Conservation (phyloP, 2,329 filamentous ascomycete genomes). For the Epichloe uncinata region DNA sequence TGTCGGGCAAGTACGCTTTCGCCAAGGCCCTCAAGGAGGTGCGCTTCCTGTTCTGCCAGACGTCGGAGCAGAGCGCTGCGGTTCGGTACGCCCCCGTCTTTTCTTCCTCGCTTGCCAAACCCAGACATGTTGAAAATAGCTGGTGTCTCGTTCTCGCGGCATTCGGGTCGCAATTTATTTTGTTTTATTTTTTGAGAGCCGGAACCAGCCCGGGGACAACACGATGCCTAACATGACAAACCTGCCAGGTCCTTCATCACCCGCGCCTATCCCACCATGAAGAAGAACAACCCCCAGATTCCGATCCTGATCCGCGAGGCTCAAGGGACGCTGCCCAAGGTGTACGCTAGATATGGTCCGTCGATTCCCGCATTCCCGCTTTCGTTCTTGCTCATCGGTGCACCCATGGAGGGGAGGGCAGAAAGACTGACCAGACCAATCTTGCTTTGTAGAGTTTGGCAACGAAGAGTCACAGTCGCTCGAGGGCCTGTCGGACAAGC, state of each 20-base stretch:
- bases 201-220: too few species aligned
- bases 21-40: slow-evolving; percentile 81
- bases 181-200: too few species aligned
- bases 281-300: slow-evolving; percentile 91
- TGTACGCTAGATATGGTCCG: slow-evolving; percentile 86
- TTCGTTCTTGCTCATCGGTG: background rate
- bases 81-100: slow-evolving; percentile 50
- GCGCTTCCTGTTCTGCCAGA: slow-evolving; percentile 95
- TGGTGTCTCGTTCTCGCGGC: background rate
- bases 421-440: background rate
- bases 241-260: slow-evolving; percentile 66
- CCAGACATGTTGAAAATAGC: background rate
- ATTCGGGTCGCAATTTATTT: too few species aligned
- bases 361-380: background rate
- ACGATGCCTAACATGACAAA: background rate
- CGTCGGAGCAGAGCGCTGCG: slow-evolving; percentile 76
- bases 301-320: slow-evolving; percentile 95
- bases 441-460: slow-evolving; percentile 35
- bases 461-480: slow-evolving; percentile 43
- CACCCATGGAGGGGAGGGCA: background rate
- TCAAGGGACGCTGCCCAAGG: slow-evolving; percentile 64
- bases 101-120: too few species aligned
- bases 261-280: slow-evolving; percentile 93
- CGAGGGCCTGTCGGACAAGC: slow-evolving; percentile 46
- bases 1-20: slow-evolving; percentile 93